Percentiles rank a stretch among this genome's conserved stretches.
Evolutionary conservation across 1,139 yeast species (phyloP).

Genomic region (Taiozyma onychis): DNA sequence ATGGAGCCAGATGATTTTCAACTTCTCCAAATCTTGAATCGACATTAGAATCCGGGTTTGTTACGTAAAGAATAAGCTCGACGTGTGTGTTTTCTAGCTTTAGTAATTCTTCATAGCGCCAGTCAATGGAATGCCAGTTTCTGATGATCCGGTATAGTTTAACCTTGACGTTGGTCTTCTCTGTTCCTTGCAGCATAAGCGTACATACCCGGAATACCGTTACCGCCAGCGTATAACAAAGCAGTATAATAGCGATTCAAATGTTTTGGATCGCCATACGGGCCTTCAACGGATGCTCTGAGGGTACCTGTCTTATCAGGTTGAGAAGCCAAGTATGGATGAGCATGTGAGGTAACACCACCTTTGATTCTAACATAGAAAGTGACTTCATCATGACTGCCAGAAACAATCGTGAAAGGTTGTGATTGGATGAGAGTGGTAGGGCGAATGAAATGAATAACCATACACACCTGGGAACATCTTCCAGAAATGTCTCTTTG

Average conservation of each 20-base stretch:
- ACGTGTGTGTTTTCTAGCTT: conserved; percentile 30
- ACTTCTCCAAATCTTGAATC: conserved; percentile 3
- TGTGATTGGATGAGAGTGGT: conserved; percentile 49
- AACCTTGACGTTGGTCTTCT: conserved; percentile 17
- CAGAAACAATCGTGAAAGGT: conserved; percentile 39
- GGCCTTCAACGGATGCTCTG: conserved; percentile 47
- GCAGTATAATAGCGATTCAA: conserved; percentile 46
- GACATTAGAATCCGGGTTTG: conserved; percentile 26
- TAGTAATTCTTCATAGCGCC: conserved; percentile 43
- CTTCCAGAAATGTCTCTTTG: conserved; percentile 25
- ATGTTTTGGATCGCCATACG: conserved; percentile 50
- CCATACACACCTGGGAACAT: conserved; percentile 33
- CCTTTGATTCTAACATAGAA: conserved; percentile 40
- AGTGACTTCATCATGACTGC: conserved; percentile 31
- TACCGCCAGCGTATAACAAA: conserved; percentile 58
- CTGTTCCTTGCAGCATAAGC: conserved; percentile 17
- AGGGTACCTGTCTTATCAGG: conserved; percentile 18
- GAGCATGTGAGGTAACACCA: conserved; percentile 39
- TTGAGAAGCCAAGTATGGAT: conserved; percentile 21
- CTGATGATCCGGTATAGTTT: conserved; percentile 46
- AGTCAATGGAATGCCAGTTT: conserved; percentile 42
- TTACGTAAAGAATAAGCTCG: conserved; percentile 33
- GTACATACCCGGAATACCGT: conserved; percentile 58
- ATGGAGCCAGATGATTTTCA: neutral
- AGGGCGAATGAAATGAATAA: conserved; percentile 34